Conservation (phyloP, 176 grass and related monocot genomes). For the Chloris gayana region DNA sequence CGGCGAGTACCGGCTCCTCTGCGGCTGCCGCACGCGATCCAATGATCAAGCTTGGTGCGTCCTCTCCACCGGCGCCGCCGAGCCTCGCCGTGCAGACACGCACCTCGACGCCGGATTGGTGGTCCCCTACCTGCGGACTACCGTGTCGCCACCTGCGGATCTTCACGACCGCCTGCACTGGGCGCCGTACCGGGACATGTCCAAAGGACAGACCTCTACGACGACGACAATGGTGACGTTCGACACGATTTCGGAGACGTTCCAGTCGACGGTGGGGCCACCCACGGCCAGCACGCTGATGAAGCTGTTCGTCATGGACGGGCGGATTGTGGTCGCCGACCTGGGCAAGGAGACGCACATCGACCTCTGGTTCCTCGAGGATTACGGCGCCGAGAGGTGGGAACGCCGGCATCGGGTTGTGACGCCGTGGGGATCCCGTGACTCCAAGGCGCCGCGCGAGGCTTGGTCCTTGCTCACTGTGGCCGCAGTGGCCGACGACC, state of each 20-base stretch:
- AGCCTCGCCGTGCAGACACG: not conserved
- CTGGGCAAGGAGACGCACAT: not conserved
- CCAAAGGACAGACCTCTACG: too few relatives aligned
- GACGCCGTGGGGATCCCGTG: not conserved
- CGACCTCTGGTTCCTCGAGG: not conserved
- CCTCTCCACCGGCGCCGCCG: not conserved
- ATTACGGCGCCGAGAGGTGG: not conserved
- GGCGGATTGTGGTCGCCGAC: not conserved
- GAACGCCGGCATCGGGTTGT: not conserved
- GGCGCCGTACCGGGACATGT: not conserved
- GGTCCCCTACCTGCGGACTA: rapidly evolving
- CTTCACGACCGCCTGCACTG: not conserved
- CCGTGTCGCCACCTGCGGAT: not conserved
- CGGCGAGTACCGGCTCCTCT: slow-evolving; percentile 7
- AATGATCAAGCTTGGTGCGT: not conserved
- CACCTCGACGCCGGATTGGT: not conserved
- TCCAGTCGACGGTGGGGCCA: not conserved
- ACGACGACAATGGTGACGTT: not conserved
- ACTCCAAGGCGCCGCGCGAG: too few relatives aligned
- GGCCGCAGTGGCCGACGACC: not conserved
- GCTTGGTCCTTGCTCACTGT: not conserved
- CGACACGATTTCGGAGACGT: not conserved
- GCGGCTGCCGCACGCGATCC: too few relatives aligned
- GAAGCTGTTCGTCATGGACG: not conserved
- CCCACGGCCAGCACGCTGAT: not conserved